phyloP scores from a whole-genome alignment of 148 eudicot genomes.

The Mesembryanthemum crystallinum region DNA sequence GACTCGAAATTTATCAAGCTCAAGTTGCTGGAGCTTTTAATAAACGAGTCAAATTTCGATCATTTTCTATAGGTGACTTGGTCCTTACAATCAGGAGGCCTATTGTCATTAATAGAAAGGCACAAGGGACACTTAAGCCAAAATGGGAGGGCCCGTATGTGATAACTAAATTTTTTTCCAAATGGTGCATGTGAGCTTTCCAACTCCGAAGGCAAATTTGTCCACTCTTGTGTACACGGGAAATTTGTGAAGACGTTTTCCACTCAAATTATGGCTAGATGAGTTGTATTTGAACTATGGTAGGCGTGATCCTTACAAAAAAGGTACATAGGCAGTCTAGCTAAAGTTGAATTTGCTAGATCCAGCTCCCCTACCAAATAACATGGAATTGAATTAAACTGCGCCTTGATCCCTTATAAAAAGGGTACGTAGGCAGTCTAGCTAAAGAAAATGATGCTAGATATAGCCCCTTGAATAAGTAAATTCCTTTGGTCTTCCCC shows the following conservation, averaged over 20 bases:
- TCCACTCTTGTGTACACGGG: not conserved
- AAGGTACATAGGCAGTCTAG: too few relatives aligned
- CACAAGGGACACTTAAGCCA: not conserved
- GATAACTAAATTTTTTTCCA: not conserved
- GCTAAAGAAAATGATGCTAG: too few relatives aligned
- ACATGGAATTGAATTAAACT: too few relatives aligned
- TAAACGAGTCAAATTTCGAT: not conserved
- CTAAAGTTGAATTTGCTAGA: too few relatives aligned
- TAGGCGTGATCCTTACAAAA: too few relatives aligned
- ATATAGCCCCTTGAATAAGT: too few relatives aligned
- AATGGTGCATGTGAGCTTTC: not conserved
- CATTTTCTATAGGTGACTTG: not conserved
- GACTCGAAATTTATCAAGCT: not conserved
- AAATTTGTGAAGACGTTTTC: slow-evolving; percentile 5
- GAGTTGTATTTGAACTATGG: not conserved
- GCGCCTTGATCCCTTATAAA: too few relatives aligned
- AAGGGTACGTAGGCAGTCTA: too few relatives aligned
- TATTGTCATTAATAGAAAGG: not conserved
- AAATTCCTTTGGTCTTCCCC: too few relatives aligned
- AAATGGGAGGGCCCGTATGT: not conserved
- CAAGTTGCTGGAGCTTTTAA: not conserved
- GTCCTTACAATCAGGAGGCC: not conserved
- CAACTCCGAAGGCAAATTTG: not conserved
- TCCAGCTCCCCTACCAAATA: too few relatives aligned
- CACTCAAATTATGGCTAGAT: not conserved